Evolutionary conservation across 176 grass and related monocot species (phyloP), one percentile per base, ranked within the genome.

Genomic region (Poa pratensis): DNA sequence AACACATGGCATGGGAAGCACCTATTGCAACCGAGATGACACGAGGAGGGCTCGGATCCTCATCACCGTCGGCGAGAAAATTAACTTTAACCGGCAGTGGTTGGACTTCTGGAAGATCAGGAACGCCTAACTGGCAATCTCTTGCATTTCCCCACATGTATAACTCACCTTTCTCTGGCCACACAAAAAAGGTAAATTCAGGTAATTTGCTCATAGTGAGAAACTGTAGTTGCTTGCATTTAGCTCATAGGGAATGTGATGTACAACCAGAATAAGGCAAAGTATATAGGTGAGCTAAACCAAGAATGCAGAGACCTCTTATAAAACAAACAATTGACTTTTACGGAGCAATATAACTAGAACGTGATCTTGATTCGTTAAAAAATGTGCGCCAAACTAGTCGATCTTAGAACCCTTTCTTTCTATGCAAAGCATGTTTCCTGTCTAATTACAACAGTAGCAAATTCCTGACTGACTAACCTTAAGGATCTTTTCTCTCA

Each of bases 131-230:
- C 34, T 99, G 96, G 28, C 90, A 96, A 34, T 99, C 96, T 86
- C 93, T 96, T 80, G 96, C 93, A 88, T 99, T 99, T 92, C 96
- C 93, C 96, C 93, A 94, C 93, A 96, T 96, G 75, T 91, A 96
- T 20, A 99, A 77, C 35, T 96, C 84, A 7, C 96, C 96, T 80
- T 88, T 79, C 6, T 91, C 91, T 99, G 86, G 12, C 49, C 73
- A 91, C 12, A 52, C 42, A 87, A 86, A 80, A 37, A 69, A 81
- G 78, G 2, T 57, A 72, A 70, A 45, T 65, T 82, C 16, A 49
- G 42, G 45, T 85, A 1, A 85, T 58, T 32, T 69, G 26, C 23
- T 50, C 78, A 70, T 5, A 82, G 19, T 32, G 17, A 59, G 53
- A 26, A 89, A 80, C 30, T 57, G 24, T 42, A 62, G 27, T 49